A percentile compares a stretch with the other conserved stretches of the same genome.
These are phyloP conservation scores for Haplosporangium sp. DNA, from an alignment of 371 early-diverging fungal species.

Conservation along the genomic window DNA sequence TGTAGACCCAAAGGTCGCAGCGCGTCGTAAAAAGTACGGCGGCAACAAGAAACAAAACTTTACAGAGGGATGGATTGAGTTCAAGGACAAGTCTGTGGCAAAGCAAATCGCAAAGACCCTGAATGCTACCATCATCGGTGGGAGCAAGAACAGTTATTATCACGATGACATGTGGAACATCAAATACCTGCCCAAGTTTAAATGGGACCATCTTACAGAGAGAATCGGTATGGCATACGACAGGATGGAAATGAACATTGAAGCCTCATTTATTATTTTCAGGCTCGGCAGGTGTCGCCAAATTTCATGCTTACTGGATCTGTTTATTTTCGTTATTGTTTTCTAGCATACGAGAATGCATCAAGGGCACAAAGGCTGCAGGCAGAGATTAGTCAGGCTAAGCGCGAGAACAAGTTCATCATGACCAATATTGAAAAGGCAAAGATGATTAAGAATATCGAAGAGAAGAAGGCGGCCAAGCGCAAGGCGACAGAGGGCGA, in stretches of 20 bases:
- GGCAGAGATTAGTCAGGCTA: constrained; percentile 88
- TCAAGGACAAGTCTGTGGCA: constrained; percentile 90
- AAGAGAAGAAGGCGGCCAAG: constrained; percentile 66
- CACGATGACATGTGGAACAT: constrained; percentile 97
- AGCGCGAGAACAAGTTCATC: constrained; percentile 87
- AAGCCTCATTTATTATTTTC: too few species aligned
- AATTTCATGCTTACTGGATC: too few species aligned
- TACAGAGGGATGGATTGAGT: constrained; percentile 98
- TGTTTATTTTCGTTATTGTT: neutral
- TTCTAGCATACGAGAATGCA: constrained; percentile 80
- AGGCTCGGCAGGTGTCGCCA: too few species aligned
- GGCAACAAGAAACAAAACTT: constrained; percentile 85
- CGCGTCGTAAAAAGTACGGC: constrained; percentile 74
- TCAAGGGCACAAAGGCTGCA: constrained; percentile 85
- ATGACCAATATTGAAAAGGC: constrained; percentile 85
- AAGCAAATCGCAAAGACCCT: constrained; percentile 79
- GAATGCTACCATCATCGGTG: constrained; percentile 86
- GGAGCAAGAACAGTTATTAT: constrained; percentile 83
- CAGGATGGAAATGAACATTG: neutral
- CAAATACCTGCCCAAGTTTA: constrained; percentile 95
- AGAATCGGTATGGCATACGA: constrained; percentile 74
- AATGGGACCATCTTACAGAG: constrained; percentile 95
- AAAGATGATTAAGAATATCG: constrained; percentile 85
- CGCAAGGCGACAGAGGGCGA: constrained; percentile 56
- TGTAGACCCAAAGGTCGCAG: constrained; percentile 65